Conservation (phyloP, 257 asterid genomes). For the Mitragyna speciosa region DNA sequence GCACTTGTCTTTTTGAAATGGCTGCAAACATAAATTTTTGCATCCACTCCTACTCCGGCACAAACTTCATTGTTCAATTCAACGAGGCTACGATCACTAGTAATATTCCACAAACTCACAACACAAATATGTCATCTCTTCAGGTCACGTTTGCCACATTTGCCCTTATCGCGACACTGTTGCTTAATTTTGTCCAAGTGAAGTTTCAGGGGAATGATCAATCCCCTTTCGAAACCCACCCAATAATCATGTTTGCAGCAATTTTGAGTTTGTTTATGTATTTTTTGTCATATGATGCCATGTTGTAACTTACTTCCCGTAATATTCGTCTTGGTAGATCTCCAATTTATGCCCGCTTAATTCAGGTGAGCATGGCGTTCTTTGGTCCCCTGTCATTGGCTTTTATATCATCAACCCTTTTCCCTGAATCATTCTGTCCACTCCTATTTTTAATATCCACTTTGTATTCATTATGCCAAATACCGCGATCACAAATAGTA, state of each 20-base stretch:
- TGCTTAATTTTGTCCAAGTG: not conserved
- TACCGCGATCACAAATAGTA: not conserved
- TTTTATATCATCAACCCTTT: not conserved
- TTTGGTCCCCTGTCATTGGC: not conserved
- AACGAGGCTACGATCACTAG: not conserved
- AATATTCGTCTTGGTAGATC: not conserved
- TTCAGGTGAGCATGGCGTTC: not conserved
- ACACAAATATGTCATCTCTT: not conserved
- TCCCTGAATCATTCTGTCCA: not conserved
- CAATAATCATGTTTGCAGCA: not conserved
- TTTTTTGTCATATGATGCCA: not conserved
- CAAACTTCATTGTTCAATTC: not conserved
- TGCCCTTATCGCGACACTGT: not conserved
- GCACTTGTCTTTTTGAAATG: not conserved
- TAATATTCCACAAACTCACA: not conserved
- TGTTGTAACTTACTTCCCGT: no score
- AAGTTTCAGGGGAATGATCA: not conserved
- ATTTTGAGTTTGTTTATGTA: not conserved
- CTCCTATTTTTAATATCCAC: not conserved
- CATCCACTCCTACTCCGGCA: not conserved
- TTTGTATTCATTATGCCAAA: not conserved
- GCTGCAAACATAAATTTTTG: not conserved
- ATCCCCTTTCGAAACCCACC: conserved; percentile 15
- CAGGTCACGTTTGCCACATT: not conserved
- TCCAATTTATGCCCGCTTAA: not conserved